A percentile compares a stretch with the other conserved stretches of the same genome.
These are phyloP conservation scores for Wallacemonas sp. DNA, from an alignment of 208 protist genomes.

Conservation along the genomic window DNA sequence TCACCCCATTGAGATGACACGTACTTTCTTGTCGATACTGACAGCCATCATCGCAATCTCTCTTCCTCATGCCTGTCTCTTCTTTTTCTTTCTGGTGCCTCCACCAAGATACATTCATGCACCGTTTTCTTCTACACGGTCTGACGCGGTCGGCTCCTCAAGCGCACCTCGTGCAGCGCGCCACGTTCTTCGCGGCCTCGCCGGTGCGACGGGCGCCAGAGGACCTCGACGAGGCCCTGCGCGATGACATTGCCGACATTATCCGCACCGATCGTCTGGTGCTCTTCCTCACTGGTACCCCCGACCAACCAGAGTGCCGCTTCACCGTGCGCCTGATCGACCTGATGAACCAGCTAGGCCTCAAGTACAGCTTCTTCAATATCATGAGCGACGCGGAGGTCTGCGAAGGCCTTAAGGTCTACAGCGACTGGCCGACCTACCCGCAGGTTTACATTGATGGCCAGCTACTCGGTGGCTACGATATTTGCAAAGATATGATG, in stretches of 20 bases:
- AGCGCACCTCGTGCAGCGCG: background rate
- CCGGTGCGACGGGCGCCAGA: slow-evolving; percentile 29
- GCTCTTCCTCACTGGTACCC: slow-evolving; percentile 91
- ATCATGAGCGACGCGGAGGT: slow-evolving; percentile 91
- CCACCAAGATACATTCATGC: background rate
- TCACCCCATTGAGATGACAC: too few species aligned
- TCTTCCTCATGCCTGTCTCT: background rate
- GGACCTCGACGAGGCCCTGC: slow-evolving; percentile 57
- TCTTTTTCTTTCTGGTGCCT: background rate
- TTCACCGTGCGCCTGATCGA: slow-evolving; percentile 88
- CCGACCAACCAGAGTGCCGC: slow-evolving; percentile 82
- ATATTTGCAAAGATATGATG: slow-evolving; percentile 87
- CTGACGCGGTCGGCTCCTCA: background rate
- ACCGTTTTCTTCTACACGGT: background rate
- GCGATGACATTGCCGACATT: slow-evolving; percentile 63
- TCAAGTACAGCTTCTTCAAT: slow-evolving; percentile 89
- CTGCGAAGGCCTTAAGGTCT: slow-evolving; percentile 88
- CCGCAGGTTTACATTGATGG: slow-evolving; percentile 93
- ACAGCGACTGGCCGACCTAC: slow-evolving; percentile 94
- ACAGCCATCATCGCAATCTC: too few species aligned
- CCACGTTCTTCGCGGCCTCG: slow-evolving; percentile 12
- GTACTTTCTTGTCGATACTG: too few species aligned
- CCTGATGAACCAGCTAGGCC: slow-evolving; percentile 68
- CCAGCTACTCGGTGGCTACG: slow-evolving; percentile 90
- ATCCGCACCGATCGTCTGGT: slow-evolving; percentile 80